Base-by-base conservation (phyloP, 2,329 filamentous ascomycete genomes). In the Aspergillus arachidicola region DNA sequence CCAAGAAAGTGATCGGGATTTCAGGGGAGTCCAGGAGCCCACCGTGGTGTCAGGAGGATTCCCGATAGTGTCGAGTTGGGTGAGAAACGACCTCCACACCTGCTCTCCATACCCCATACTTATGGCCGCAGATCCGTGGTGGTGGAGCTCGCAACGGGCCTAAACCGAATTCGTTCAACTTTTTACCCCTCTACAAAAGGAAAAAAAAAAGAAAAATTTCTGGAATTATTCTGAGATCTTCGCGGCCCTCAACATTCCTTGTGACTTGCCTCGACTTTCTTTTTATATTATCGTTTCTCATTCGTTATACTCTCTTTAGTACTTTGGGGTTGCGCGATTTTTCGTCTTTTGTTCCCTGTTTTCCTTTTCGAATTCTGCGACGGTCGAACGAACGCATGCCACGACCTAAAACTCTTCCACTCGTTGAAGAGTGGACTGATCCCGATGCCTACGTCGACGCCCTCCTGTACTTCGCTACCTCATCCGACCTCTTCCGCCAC, bases 361-460 rank as follows among this genome's bases (percentile, higher is more conserved):
- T 53, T 19, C 16, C 28, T 53, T 28, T 34, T 32, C n/a, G 19
- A 6, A 5, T 14, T 21, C 19, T 34, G 6, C 16, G 12, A 36
- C 51, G 51, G 51, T 38, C 51, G 34, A 55, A 55, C 59, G 57
- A 66, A 59, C 58, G 66, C 60, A 84, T 87, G 81, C 80, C 81
- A 58, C 83, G 81, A 48, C 78, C 82, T 36, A 73, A 74, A 12
- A 79, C 83, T 54, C 84, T 97, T 28, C 94, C 94, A 1, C 86
- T 91, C 72, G 83, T 86, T 38, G 83, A 88, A 57, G 86, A 87
- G 71, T 97, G 94, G 82, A 75, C 82, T 43, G 87, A 86, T 51
- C 80, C 88, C 6, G 91, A 97, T 55, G 85, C 88, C 59, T 99
- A 97, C 76, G 86, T 97, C 56, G 84, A 91, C 30, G 89, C 88